Base-by-base conservation (phyloP, 1,139 yeast species). In the Pichia sp. region DNA sequence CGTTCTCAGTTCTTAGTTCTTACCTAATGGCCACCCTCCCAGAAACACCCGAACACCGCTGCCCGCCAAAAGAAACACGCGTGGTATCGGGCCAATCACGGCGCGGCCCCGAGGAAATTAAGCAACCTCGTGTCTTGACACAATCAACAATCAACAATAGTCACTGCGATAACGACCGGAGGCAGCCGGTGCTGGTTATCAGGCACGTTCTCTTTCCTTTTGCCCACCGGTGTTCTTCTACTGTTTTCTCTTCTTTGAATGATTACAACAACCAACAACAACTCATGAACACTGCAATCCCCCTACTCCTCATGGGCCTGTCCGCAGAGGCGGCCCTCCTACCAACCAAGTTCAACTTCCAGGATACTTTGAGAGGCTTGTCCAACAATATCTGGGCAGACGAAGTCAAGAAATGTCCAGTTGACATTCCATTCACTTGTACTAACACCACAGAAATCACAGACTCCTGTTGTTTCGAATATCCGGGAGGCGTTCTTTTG, bases 381-480 rank as follows among this genome's bases (percentile, higher is more conserved):
- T 8, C 40, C 9, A 15, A 37, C 12, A 12, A 38, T 6, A 17
- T 38, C 8, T 31, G 34, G 33, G 31, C 47, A 1, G 15, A 44
- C 7, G 53, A 54, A 10, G 30, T 42, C 19, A 53, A 53, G 19
- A 37, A 54, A 22, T 88, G 96, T 59, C 94, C 96, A 0, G 61
- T 72, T 0, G 79, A 83, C 56, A 57, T 76, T 2, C 96, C 96
- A 0, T 64, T 78, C 32, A 76, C 89, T n/a, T 86, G 96, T 59
- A 63, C 70, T 4, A 75, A 75, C 50, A 48, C 58, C 6, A 67
- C 76, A 0, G 68, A 68, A 1, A 69, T 74, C 15, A 66, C 57
- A 1, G 76, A 85, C 59, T 64, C 81, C 1, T 93, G 99, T 62
- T 93, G 98, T 65, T 88, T 83, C 64, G 97, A 91, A 62, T 76